A percentile compares a stretch with the other conserved stretches of the same genome.
Evolutionary conservation across 495 filamentous ascomycete species (phyloP).

Genomic region (Umbilicaria muhlenbergii): DNA sequence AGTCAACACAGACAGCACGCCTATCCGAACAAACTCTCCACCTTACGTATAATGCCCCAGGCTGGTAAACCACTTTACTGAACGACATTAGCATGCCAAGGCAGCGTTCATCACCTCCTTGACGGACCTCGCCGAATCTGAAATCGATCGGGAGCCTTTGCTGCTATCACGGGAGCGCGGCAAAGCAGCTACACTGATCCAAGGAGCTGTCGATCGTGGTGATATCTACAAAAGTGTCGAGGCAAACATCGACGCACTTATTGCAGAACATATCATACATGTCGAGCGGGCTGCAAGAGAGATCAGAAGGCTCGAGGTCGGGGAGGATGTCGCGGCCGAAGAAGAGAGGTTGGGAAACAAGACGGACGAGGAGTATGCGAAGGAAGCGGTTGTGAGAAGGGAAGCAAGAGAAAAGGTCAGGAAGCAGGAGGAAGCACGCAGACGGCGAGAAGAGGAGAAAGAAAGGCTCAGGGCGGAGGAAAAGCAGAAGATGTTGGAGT

Average conservation of each 20-base stretch:
- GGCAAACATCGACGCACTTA: slow-evolving; percentile 47
- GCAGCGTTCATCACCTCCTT: slow-evolving; percentile 47
- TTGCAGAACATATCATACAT: slow-evolving; percentile 43
- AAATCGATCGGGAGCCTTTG: slow-evolving; percentile 65
- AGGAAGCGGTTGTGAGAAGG: slow-evolving; percentile 48
- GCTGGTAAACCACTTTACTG: not conserved
- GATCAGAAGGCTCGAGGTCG: slow-evolving; percentile 56
- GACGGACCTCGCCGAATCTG: slow-evolving; percentile 55
- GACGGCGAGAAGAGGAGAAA: slow-evolving; percentile 53
- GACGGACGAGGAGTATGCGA: slow-evolving; percentile 68
- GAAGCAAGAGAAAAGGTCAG: slow-evolving; percentile 48
- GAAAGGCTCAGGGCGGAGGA: slow-evolving; percentile 46
- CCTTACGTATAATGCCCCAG: not conserved
- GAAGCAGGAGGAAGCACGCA: slow-evolving; percentile 42
- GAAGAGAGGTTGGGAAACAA: slow-evolving; percentile 59
- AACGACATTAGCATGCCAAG: slow-evolving; percentile 43
- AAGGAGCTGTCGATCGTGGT: slow-evolving; percentile 71
- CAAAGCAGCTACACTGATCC: slow-evolving; percentile 70
- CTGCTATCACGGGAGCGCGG: slow-evolving; percentile 63
- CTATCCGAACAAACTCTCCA: slow-evolving; percentile 2
- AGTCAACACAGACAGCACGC: slow-evolving; percentile 11
- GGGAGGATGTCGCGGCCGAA: slow-evolving; percentile 49
- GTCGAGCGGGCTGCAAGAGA: slow-evolving; percentile 55
- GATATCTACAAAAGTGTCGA: slow-evolving; percentile 67
- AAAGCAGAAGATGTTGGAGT: slow-evolving; percentile 46